These are phyloP conservation scores for Omphalotus guepiniiformis DNA, from an alignment of 768 basidiomycete genomes.

Conservation along the genomic window DNA sequence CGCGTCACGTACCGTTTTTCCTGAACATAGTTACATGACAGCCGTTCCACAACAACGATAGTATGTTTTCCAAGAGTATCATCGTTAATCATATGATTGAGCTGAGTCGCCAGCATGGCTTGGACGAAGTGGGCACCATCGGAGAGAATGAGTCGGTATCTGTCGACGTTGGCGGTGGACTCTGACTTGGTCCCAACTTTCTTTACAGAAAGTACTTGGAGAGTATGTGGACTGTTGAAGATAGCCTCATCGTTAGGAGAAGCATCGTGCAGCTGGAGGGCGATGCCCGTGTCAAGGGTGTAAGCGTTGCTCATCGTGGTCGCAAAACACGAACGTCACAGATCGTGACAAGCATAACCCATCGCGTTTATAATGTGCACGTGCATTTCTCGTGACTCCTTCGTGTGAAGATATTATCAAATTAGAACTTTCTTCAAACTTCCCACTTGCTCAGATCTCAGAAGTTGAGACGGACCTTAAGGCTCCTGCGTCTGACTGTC, in stretches of 20 bases:
- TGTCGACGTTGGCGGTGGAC: conserved; percentile 37
- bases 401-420: no score
- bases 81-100: conserved; percentile 70
- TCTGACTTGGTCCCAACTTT: conserved; percentile 48
- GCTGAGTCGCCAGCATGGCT: conserved; percentile 92
- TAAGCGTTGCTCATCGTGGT: conserved; percentile 34
- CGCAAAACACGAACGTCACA: conserved; percentile 9
- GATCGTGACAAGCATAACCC: neutral
- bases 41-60: conserved; percentile 65
- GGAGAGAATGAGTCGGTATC: conserved; percentile 81
- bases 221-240: conserved; percentile 43
- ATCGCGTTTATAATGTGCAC: neutral
- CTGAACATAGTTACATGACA: conserved; percentile 81
- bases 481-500: no score
- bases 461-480: no score
- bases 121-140: conserved; percentile 87
- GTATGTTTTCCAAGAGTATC: conserved; percentile 60
- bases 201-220: conserved; percentile 85
- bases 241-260: conserved; percentile 37
- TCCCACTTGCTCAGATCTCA: no score
- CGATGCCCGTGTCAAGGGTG: conserved; percentile 59
- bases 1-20: conserved; percentile 64
- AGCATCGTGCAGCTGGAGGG: conserved; percentile 42
- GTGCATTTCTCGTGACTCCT: no score
- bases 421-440: no score